Evolutionary conservation across 257 asterid genomes (phyloP), one percentile per base, ranked within the genome.

Genomic region (Sherardia arvensis): DNA sequence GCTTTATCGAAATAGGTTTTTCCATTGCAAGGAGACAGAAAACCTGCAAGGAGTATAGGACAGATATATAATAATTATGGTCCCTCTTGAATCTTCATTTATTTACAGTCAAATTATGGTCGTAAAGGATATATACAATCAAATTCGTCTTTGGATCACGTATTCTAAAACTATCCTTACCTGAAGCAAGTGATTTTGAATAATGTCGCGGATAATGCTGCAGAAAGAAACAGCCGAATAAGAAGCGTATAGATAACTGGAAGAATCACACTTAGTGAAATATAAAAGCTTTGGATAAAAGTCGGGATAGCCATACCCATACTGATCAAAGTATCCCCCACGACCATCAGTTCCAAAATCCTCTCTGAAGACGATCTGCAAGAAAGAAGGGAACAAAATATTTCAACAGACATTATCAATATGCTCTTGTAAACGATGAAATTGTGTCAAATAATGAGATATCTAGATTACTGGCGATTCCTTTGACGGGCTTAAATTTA

Each of bases 261-360:
- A 66, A 33, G 26, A 22, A 48, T 9, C 11, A 55, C 61, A 55
- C 36, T 26, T 55, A 2, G 54, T 8, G 34, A 3, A 64, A 25
- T 30, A 38, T n/a, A 53, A 66, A 43, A 43, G 20, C 51, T 26
- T 22, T 15, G 20, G 38, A 18, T 61, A 74, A 73, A 74, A 61
- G 70, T 25, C 58, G 15, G 18, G 58, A 56, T 45, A 57, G 53
- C 70, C 87, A 74, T 84, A 90, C 97, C 99, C 99, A 65, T 93
- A 93, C 75, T 93, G 84, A 74, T 93, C 96, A 66, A 93, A 93
- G 77, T 93, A 93, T 79, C 99, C 99, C 74, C 99, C 99, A 21
- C 99, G 99, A 11, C 99, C 99, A 63, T 93, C 97, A 53, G 95
- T 90, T 73, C 99, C 99, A 68, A 93, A 93, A 85, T 93, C 97